Evolutionary conservation across 305 asterid genomes (phyloP).

Genomic region (Fraxinus dipetala): DNA sequence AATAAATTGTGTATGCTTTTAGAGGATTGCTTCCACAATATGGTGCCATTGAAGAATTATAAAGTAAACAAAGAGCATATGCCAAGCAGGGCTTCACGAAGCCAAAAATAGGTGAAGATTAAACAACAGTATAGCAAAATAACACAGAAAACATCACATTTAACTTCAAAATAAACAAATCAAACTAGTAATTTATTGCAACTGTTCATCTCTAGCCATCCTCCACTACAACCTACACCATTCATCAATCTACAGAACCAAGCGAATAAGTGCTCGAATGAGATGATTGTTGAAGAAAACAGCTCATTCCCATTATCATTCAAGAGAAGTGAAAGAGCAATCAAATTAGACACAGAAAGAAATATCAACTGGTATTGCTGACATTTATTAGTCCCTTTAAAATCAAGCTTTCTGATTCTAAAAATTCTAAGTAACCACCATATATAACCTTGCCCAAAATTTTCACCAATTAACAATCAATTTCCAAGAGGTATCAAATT

Average conservation of each 20-base stretch:
- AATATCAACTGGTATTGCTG: not conserved
- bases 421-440: not conserved
- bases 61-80: not conserved
- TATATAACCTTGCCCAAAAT: not conserved
- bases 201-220: not conserved
- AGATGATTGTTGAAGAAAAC: not conserved
- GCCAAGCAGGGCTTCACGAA: not conserved
- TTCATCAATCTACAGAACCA: not conserved
- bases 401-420: not conserved
- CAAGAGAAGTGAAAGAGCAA: not conserved
- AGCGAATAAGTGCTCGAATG: not conserved
- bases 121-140: not conserved
- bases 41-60: not conserved
- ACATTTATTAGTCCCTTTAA: not conserved
- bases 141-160: not conserved
- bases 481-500: not conserved
- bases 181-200: not conserved
- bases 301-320: not conserved
- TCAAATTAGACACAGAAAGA: not conserved
- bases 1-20: not conserved
- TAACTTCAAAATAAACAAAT: not conserved
- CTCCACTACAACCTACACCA: not conserved
- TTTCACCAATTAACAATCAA: not conserved
- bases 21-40: not conserved
- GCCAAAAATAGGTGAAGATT: not conserved